phyloP scores from a whole-genome alignment of 192 early-diverging fungal genomes.

The Coemansia sp. region DNA sequence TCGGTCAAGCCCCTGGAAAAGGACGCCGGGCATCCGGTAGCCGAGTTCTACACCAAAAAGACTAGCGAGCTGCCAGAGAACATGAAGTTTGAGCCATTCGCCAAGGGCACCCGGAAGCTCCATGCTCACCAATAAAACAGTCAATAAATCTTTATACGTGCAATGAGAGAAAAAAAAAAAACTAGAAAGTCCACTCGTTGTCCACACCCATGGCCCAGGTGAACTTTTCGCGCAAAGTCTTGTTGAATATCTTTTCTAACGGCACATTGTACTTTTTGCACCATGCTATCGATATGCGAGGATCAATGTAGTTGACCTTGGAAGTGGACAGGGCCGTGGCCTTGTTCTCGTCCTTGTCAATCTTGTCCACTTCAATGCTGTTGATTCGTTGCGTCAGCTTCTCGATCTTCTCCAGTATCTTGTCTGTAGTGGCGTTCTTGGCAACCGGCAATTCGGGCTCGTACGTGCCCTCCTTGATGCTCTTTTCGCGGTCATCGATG shows the following conservation, averaged over 20 bases:
- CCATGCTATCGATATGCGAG: slow-evolving; percentile 93
- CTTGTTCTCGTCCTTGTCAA: slow-evolving; percentile 98
- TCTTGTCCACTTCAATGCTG: slow-evolving; percentile 67
- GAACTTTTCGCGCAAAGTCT: slow-evolving; percentile 91
- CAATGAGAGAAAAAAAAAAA: slow-evolving; percentile 9
- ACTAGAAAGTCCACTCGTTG: slow-evolving; percentile 59
- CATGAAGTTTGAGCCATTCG: slow-evolving; percentile 53
- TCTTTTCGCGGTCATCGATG: slow-evolving; percentile 48
- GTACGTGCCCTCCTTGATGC: slow-evolving; percentile 37
- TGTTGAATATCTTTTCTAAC: slow-evolving; percentile 89
- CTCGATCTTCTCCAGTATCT: slow-evolving; percentile 67
- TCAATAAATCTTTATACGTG: slow-evolving; percentile 9
- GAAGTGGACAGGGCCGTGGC: slow-evolving; percentile 93
- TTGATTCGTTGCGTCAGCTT: slow-evolving; percentile 72
- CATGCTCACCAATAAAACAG: slow-evolving; percentile 35
- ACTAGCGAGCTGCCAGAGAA: slow-evolving; percentile 33
- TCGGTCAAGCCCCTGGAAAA: slow-evolving; percentile 23
- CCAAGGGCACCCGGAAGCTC: slow-evolving; percentile 33
- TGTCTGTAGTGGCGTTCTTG: slow-evolving; percentile 59
- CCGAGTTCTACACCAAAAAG: slow-evolving; percentile 26
- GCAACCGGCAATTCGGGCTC: slow-evolving; percentile 26
- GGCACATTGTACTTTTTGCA: slow-evolving; percentile 86
- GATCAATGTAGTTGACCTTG: slow-evolving; percentile 99
- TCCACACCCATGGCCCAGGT: slow-evolving; percentile 87
- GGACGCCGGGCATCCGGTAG: slow-evolving; percentile 46